phyloP scores from a whole-genome alignment of 768 basidiomycete genomes.

The Hemileccinum impolitum region DNA sequence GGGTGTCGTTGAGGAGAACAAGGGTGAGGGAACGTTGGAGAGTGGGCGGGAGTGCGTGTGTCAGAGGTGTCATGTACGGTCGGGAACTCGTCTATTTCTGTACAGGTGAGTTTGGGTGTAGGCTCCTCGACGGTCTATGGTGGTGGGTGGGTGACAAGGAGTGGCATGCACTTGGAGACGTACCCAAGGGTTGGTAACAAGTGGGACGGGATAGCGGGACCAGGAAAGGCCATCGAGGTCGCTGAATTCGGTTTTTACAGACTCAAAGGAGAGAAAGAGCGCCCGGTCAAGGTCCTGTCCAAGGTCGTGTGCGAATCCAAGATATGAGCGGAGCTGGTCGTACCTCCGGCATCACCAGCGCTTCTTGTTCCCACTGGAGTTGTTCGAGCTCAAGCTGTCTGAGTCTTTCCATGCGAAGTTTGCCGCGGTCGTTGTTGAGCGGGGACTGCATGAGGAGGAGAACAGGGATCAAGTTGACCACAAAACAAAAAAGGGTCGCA shows the following conservation, averaged over 20 bases:
- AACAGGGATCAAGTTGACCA: not conserved
- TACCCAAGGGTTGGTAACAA: conserved; percentile 27
- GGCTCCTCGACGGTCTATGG: conserved; percentile 27
- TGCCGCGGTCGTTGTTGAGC: conserved; percentile 39
- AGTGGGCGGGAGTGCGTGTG: conserved; percentile 6
- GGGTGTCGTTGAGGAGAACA: conserved; percentile 2
- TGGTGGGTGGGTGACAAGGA: not conserved
- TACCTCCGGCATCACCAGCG: conserved; percentile 57
- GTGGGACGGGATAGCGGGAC: conserved; percentile 37
- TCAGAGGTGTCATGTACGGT: conserved; percentile 8
- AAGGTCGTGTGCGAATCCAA: conserved; percentile 11
- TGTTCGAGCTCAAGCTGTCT: conserved; percentile 52
- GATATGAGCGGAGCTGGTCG: not conserved
- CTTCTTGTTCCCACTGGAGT: conserved; percentile 51
- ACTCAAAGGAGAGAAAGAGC: conserved; percentile 41
- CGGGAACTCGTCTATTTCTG: conserved; percentile 10
- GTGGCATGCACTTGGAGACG: conserved; percentile 5
- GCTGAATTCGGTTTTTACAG: conserved; percentile 58
- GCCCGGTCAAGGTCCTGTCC: conserved; percentile 30
- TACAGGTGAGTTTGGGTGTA: conserved; percentile 23
- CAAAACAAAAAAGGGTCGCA: not conserved
- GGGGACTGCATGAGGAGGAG: conserved; percentile 14
- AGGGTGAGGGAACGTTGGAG: not conserved
- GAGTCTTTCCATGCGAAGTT: conserved; percentile 44
- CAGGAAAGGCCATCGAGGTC: conserved; percentile 60